phyloP scores from a whole-genome alignment of 805 yeast species.

The Saccharomycopsis sp. region DNA sequence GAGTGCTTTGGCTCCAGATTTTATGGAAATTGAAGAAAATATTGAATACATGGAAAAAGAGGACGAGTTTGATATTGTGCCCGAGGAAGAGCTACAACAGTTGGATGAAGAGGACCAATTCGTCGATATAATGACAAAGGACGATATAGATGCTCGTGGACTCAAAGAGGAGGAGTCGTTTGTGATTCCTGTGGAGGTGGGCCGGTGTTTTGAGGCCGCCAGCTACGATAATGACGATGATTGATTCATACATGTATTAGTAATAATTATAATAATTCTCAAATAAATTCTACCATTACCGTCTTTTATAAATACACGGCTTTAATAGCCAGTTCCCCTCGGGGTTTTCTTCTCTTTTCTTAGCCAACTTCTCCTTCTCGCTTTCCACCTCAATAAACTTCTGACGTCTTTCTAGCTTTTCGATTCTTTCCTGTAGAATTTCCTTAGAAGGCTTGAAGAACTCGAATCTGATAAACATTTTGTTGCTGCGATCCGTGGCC shows the following conservation, averaged over 20 bases:
- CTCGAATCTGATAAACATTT: constrained; percentile 93
- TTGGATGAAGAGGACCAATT: constrained; percentile 56
- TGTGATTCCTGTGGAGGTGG: constrained; percentile 43
- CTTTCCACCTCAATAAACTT: constrained; percentile 67
- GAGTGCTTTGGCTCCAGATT: constrained; percentile 96
- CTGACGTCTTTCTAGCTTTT: constrained; percentile 53
- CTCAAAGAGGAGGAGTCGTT: constrained; percentile 50
- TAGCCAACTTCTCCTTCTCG: constrained; percentile 53
- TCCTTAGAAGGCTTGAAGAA: constrained; percentile 81
- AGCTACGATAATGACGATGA: constrained; percentile 31
- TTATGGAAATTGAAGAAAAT: constrained; percentile 89
- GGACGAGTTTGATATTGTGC: constrained; percentile 82
- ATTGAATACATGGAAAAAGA: constrained; percentile 82
- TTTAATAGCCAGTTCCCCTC: constrained; percentile 88
- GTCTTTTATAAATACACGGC: constrained; percentile 92
- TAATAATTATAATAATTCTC: too few relatives aligned
- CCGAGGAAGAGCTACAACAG: constrained; percentile 58
- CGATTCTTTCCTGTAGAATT: constrained; percentile 54
- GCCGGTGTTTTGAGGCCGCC: constrained; percentile 22
- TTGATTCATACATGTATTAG: background rate
- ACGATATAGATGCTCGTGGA: constrained; percentile 66
- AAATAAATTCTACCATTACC: too few relatives aligned
- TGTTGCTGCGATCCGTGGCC: constrained; percentile 77
- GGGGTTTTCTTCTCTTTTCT: constrained; percentile 46
- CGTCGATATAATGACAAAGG: constrained; percentile 64